Conservation (phyloP, 352 stramenopile species). For the Globisporangium radiosum region DNA sequence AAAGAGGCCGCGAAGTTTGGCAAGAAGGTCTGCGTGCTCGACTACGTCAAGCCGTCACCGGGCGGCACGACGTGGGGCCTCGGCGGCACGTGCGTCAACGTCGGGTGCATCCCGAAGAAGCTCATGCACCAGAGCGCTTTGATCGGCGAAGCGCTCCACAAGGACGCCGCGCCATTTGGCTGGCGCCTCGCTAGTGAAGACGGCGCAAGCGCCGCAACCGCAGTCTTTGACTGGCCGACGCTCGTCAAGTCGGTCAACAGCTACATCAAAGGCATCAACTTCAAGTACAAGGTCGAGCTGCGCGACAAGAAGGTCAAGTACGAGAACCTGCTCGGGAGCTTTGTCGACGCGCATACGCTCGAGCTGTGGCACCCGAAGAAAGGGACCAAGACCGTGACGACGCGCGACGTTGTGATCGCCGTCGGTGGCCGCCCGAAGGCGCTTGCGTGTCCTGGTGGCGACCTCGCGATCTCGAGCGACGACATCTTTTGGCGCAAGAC, state of each 20-base stretch:
- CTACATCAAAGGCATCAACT: constrained; percentile 98
- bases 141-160: constrained; percentile 83
- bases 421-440: constrained; percentile 90
- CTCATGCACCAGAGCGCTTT: constrained; percentile 96
- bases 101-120: constrained; percentile 99
- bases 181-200: constrained; percentile 49
- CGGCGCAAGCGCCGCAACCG: neutral
- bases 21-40: constrained; percentile 93
- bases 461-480: constrained; percentile 91
- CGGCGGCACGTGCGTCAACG: constrained; percentile 98
- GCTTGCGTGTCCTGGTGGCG: constrained; percentile 86
- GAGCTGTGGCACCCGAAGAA: constrained; percentile 86
- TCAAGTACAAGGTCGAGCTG: constrained; percentile 97
- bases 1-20: constrained; percentile 93
- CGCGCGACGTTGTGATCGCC: constrained; percentile 92
- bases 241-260: constrained; percentile 93
- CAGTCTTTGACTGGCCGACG: constrained; percentile 84
- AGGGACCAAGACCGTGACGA: constrained; percentile 88
- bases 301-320: constrained; percentile 94
- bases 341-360: constrained; percentile 92
- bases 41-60: constrained; percentile 92
- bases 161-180: constrained; percentile 86
- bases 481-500: constrained; percentile 83
- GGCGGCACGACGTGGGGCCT: constrained; percentile 88
- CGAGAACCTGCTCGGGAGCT: constrained; percentile 90